Evolutionary conservation across 768 basidiomycete genomes (phyloP).

Genomic region (Trametes elegans): DNA sequence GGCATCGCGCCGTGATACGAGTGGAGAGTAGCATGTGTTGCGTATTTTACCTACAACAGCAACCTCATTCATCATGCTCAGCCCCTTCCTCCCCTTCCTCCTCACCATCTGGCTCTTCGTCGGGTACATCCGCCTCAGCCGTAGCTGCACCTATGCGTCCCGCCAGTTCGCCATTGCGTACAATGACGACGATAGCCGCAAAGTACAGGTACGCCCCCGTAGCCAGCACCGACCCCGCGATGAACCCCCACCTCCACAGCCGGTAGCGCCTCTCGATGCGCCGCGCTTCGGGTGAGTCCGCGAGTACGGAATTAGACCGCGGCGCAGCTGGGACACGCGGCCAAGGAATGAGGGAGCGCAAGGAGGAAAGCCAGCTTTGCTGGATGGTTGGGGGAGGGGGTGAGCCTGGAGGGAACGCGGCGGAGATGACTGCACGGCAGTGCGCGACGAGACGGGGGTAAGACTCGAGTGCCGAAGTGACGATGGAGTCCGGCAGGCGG

Average conservation of each 20-base stretch:
- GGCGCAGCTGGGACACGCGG: constrained; percentile 13
- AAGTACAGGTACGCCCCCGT: constrained; percentile 38
- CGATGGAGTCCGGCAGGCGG: constrained; percentile 58
- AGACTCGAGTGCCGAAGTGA: constrained; percentile 55
- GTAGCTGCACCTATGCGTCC: neutral
- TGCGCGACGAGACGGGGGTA: constrained; percentile 61
- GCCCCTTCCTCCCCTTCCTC: constrained; percentile 10
- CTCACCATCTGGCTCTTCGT: constrained; percentile 5
- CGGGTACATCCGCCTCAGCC: neutral
- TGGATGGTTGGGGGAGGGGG: constrained; percentile 19
- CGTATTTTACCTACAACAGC: too few species aligned
- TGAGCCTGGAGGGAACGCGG: constrained; percentile 29
- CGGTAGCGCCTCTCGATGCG: constrained; percentile 43
- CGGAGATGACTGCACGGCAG: constrained; percentile 47
- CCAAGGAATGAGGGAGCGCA: constrained; percentile 37
- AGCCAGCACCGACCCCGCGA: constrained; percentile 41
- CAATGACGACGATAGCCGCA: constrained; percentile 5
- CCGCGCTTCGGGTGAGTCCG: constrained; percentile 17
- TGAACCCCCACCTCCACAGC: constrained; percentile 53
- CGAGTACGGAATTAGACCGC: constrained; percentile 31
- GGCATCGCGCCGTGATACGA: too few species aligned
- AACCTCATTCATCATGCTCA: neutral
- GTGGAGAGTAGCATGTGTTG: too few species aligned
- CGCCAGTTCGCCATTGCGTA: neutral
- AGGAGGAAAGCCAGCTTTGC: constrained; percentile 24